These are phyloP conservation scores for Stephania japonica DNA, from an alignment of 164 flowering plant species.

Conservation along the genomic window DNA sequence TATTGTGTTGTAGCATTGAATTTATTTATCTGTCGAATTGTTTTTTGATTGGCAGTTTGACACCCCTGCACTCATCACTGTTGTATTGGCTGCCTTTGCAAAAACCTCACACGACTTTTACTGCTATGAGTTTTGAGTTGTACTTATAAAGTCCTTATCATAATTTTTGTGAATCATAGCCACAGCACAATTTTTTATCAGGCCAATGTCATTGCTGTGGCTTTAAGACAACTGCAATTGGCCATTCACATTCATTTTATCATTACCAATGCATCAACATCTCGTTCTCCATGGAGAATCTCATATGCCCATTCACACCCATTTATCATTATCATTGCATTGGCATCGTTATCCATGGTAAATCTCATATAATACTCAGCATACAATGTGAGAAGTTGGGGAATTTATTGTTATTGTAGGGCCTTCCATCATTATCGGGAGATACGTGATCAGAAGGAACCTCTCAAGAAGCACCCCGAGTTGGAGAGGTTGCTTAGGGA, in stretches of 20 bases:
- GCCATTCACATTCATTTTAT: neutral
- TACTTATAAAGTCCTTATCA: neutral
- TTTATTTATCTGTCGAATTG: too few species aligned
- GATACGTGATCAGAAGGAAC: slow-evolving; percentile 30
- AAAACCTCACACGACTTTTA: neutral
- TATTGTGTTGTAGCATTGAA: too few species aligned
- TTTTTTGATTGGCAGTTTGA: neutral
- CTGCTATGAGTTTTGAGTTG: neutral
- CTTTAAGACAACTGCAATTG: neutral
- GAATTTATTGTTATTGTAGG: slow-evolving; percentile 38
- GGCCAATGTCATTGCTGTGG: neutral
- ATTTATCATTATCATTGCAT: too few species aligned
- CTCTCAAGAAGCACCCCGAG: slow-evolving; percentile 65
- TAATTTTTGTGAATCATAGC: neutral
- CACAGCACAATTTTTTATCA: neutral
- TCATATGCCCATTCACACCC: neutral
- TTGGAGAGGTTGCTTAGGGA: slow-evolving; percentile 73
- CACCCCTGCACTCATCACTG: neutral
- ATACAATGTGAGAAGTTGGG: too few species aligned
- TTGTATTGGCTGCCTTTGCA: neutral
- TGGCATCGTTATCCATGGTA: too few species aligned
- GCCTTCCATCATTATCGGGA: slow-evolving; percentile 84
- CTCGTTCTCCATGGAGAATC: neutral
- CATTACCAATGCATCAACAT: neutral
- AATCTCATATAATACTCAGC: too few species aligned